Evolutionary conservation across 2,329 filamentous ascomycete species (phyloP).

Genomic region (Chrysoporthe puriensis): DNA sequence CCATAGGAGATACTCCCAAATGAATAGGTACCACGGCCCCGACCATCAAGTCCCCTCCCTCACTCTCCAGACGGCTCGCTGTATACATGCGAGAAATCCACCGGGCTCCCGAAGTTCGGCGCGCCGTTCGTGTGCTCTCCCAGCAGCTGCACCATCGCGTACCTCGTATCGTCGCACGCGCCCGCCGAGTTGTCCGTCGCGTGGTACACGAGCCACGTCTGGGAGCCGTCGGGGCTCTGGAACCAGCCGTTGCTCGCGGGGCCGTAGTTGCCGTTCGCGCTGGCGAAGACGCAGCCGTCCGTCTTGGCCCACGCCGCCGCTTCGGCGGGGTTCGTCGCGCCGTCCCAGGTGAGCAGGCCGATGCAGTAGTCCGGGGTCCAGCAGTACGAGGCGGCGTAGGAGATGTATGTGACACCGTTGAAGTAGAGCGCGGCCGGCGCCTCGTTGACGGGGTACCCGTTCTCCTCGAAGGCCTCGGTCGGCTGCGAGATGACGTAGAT

Average conservation of each 20-base stretch:
- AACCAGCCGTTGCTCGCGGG: constrained; percentile 64
- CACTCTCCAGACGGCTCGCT: constrained; percentile 14
- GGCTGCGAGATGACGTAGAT: constrained; percentile 55
- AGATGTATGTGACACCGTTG: constrained; percentile 54
- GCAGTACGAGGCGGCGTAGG: constrained; percentile 60
- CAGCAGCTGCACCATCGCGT: constrained; percentile 57
- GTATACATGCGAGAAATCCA: constrained; percentile 17
- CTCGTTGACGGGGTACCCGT: constrained; percentile 57
- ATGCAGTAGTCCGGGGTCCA: constrained; percentile 59
- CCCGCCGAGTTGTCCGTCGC: constrained; percentile 53
- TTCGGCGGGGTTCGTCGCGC: constrained; percentile 49
- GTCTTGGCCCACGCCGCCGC: constrained; percentile 55
- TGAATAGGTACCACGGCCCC: too few relatives aligned
- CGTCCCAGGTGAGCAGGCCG: constrained; percentile 57
- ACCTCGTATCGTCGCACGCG: constrained; percentile 56
- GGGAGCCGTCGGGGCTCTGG: constrained; percentile 54
- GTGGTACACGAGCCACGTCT: constrained; percentile 61
- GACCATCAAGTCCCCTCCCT: neutral
- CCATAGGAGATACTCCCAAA: too few relatives aligned
- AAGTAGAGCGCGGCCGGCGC: constrained; percentile 58
- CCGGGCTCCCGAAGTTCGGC: constrained; percentile 51
- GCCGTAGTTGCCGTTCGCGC: constrained; percentile 60
- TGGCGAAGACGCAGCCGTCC: constrained; percentile 52
- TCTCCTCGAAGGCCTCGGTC: constrained; percentile 54
- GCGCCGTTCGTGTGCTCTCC: constrained; percentile 54